phyloP scores from a whole-genome alignment of 2,329 filamentous ascomycete genomes.

The Ceratocystis destructans region DNA sequence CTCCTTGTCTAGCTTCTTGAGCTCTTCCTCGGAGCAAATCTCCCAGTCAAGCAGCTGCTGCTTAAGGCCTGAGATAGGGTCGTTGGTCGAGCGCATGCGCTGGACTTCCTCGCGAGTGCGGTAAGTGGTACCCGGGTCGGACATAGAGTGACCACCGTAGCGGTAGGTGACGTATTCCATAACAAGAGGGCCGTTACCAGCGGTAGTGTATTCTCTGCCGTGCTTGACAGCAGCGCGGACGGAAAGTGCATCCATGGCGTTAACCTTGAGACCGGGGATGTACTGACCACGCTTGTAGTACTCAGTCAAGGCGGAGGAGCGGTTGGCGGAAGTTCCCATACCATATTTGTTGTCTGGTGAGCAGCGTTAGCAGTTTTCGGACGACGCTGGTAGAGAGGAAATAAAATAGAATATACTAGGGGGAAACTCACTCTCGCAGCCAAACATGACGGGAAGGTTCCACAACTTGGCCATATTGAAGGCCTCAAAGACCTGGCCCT shows the following conservation, averaged over 20 bases:
- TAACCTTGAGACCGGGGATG: slow-evolving; percentile 98
- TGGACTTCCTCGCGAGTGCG: slow-evolving; percentile 98
- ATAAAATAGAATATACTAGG: background rate
- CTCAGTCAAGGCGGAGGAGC: slow-evolving; percentile 89
- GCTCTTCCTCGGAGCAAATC: slow-evolving; percentile 80
- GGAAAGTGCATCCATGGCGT: slow-evolving; percentile 97
- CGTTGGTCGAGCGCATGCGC: slow-evolving; percentile 97
- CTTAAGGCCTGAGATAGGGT: slow-evolving; percentile 95
- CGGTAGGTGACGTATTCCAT: slow-evolving; percentile 99
- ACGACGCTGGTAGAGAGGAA: background rate
- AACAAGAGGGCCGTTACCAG: slow-evolving; percentile 83
- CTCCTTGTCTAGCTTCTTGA: slow-evolving; percentile 93
- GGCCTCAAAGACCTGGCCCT: slow-evolving; percentile 98
- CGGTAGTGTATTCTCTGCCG: slow-evolving; percentile 72
- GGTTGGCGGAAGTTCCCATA: slow-evolving; percentile 93
- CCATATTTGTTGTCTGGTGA: slow-evolving; percentile 95
- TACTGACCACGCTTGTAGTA: slow-evolving; percentile 99
- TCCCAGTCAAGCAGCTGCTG: slow-evolving; percentile 96
- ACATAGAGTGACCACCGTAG: slow-evolving; percentile 99
- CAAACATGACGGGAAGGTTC: slow-evolving; percentile 90
- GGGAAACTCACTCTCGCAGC: slow-evolving; percentile 75
- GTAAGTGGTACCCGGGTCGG: slow-evolving; percentile 97
- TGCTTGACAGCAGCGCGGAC: slow-evolving; percentile 94
- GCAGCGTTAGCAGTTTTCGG: background rate
- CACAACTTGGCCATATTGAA: slow-evolving; percentile 99